A percentile compares a stretch with the other conserved stretches of the same genome.
Conservation (phyloP, 2,329 filamentous ascomycete species). For the Sphaerostilbella broomeana region DNA sequence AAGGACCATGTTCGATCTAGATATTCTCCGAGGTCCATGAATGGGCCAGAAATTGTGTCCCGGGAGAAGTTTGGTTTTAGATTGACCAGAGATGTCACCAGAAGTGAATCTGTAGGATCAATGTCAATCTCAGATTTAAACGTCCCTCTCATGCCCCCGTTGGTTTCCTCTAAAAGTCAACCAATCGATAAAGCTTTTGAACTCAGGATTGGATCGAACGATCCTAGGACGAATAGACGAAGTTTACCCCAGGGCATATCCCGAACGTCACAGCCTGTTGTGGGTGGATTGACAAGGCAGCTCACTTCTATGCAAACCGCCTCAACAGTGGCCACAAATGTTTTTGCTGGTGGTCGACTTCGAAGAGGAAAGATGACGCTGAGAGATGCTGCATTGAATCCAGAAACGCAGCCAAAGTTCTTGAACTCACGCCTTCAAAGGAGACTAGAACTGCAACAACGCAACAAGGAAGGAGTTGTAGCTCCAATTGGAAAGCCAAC, state of each 20-base stretch:
- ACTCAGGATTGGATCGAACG: not conserved
- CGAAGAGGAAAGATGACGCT: slow-evolving; percentile 32
- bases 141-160: too few species aligned
- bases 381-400: slow-evolving; percentile 34
- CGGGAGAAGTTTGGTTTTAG: too few species aligned
- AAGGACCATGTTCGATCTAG: too few species aligned
- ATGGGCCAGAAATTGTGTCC: too few species aligned
- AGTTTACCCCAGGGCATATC: not conserved
- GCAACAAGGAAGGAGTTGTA: slow-evolving; percentile 36
- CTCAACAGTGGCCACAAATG: slow-evolving; percentile 27
- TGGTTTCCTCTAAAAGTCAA: too few species aligned
- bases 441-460: slow-evolving; percentile 35
- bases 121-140: too few species aligned
- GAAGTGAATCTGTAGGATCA: too few species aligned
- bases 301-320: not conserved
- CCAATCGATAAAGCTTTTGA: not conserved
- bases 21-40: too few species aligned
- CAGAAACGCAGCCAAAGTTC: slow-evolving; percentile 33
- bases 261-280: not conserved
- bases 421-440: slow-evolving; percentile 33
- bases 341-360: slow-evolving; percentile 39
- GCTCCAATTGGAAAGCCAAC: slow-evolving; percentile 30
- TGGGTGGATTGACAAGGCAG: not conserved
- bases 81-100: too few species aligned
- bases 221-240: not conserved